Evolutionary conservation across 2,329 filamentous ascomycete species (phyloP).

Genomic region (Aaosphaeria arxii): DNA sequence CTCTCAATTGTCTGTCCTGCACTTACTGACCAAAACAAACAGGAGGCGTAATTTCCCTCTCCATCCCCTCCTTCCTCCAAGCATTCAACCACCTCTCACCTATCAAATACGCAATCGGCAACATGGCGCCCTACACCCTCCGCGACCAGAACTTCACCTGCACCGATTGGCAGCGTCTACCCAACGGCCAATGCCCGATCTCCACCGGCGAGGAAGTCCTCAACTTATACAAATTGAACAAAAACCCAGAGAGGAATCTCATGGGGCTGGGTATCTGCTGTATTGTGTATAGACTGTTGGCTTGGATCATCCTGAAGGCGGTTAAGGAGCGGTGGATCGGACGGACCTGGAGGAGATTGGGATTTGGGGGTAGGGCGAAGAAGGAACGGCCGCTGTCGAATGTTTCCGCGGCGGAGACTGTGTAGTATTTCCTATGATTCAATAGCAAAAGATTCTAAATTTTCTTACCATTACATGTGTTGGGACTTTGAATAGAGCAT

Average conservation of each 20-base stretch:
- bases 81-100: constrained; percentile 71
- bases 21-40: background rate
- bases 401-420: too few relatives aligned
- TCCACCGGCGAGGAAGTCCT: constrained; percentile 66
- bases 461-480: too few relatives aligned
- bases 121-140: constrained; percentile 65
- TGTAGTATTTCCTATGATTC: too few relatives aligned
- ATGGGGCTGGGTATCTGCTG: constrained; percentile 62
- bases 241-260: constrained; percentile 59
- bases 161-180: constrained; percentile 56
- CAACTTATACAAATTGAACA: constrained; percentile 64
- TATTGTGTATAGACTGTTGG: constrained; percentile 63
- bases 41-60: constrained; percentile 65
- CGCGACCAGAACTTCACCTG: constrained; percentile 63
- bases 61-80: constrained; percentile 64
- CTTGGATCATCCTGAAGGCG: constrained; percentile 57
- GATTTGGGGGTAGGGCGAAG: constrained; percentile 4
- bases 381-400: background rate
- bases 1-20: background rate
- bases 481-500: too few relatives aligned
- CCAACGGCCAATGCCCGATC: constrained; percentile 62
- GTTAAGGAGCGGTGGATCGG: constrained; percentile 53
- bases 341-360: constrained; percentile 23
- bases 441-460: too few relatives aligned
- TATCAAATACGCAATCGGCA: constrained; percentile 66